These are phyloP conservation scores for Aristolochia fimbriata DNA, from an alignment of 164 flowering plant species.

Conservation along the genomic window DNA sequence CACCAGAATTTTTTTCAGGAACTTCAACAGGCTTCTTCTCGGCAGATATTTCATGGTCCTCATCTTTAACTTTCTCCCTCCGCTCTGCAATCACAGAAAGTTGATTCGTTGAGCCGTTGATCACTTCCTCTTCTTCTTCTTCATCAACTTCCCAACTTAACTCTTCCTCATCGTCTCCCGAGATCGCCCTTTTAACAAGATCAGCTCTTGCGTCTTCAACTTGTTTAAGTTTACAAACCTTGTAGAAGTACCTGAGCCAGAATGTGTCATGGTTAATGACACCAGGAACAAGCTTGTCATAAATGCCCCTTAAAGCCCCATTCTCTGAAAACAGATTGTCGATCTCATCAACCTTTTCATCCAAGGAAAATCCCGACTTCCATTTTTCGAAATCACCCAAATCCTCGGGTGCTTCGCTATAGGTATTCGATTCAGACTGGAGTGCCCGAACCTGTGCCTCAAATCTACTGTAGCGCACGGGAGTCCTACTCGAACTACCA, in stretches of 20 bases:
- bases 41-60: neutral
- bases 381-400: constrained; percentile 42
- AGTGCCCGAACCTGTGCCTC: constrained; percentile 40
- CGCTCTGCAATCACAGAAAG: neutral
- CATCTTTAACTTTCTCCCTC: constrained; percentile 3
- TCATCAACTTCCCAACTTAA: constrained; percentile 89
- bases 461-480: constrained; percentile 46
- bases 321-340: constrained; percentile 36
- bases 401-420: constrained; percentile 56
- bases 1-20: neutral
- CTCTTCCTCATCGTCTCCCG: constrained; percentile 67
- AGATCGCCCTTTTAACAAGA: constrained; percentile 65
- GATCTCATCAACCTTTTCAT: constrained; percentile 46
- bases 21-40: constrained; percentile 8
- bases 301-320: constrained; percentile 35
- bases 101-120: neutral
- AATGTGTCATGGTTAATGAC: constrained; percentile 42
- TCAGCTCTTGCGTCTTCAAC: constrained; percentile 63
- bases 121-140: constrained; percentile 22
- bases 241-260: constrained; percentile 72
- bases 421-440: constrained; percentile 44
- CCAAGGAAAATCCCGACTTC: constrained; percentile 55
- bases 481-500: constrained; percentile 8
- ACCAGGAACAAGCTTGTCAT: constrained; percentile 44
- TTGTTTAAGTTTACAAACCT: constrained; percentile 46